A percentile compares a stretch with the other conserved stretches of the same genome.
Evolutionary conservation across 768 basidiomycete species (phyloP).

Genomic region (Russula abietina): DNA sequence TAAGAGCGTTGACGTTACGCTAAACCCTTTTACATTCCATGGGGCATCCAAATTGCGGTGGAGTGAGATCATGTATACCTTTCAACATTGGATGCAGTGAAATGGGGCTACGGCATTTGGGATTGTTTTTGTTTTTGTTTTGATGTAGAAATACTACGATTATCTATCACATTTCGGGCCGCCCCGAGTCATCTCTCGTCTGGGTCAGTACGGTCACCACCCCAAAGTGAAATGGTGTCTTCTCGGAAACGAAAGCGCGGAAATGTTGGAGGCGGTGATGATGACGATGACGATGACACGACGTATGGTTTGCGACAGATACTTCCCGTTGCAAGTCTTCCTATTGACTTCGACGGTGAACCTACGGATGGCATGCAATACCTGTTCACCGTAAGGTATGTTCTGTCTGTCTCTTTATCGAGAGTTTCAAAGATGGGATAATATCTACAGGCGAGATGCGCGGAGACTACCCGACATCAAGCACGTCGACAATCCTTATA

Average conservation of each 20-base stretch:
- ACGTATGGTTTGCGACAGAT: constrained; percentile 59
- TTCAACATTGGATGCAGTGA: neutral
- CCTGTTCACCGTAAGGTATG: constrained; percentile 73
- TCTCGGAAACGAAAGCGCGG: constrained; percentile 51
- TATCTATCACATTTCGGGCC: too few species aligned
- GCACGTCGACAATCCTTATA: constrained; percentile 65
- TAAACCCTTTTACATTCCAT: constrained; percentile 39
- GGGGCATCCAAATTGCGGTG: neutral
- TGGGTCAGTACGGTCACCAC: neutral
- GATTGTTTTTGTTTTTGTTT: neutral
- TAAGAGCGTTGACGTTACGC: constrained; percentile 46
- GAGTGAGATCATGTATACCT: neutral
- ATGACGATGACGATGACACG: constrained; percentile 56
- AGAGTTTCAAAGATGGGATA: constrained; percentile 1
- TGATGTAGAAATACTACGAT: too few species aligned
- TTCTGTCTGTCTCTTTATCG: constrained; percentile 7
- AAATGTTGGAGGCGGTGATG: constrained; percentile 33
- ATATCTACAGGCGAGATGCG: constrained; percentile 57
- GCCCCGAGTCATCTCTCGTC: neutral
- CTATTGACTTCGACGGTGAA: constrained; percentile 56
- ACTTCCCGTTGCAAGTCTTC: constrained; percentile 75
- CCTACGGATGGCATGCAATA: constrained; percentile 75
- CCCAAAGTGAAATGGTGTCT: constrained; percentile 17
- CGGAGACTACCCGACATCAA: constrained; percentile 57
- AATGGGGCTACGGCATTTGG: neutral